These are phyloP conservation scores for Boletus subparvulus DNA, from an alignment of 768 basidiomycete species.

Conservation along the genomic window DNA sequence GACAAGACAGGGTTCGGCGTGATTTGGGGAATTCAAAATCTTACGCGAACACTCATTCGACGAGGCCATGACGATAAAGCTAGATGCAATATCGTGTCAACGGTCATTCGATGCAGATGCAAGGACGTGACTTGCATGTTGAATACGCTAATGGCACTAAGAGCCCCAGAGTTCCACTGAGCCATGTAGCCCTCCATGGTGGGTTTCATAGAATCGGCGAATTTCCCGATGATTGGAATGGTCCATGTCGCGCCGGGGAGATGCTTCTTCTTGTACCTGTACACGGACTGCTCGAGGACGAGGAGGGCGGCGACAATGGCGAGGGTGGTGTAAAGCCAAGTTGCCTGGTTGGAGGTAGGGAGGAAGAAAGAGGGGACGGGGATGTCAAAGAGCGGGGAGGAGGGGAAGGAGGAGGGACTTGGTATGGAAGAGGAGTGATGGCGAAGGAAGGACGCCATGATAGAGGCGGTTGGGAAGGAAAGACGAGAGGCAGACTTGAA, in stretches of 20 bases:
- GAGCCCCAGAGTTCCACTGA: constrained; percentile 88
- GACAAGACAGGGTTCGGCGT: constrained; percentile 94
- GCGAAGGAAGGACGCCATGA: constrained; percentile 36
- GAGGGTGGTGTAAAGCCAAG: constrained; percentile 68
- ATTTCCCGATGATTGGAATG: constrained; percentile 97
- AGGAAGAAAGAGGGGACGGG: constrained; percentile 49
- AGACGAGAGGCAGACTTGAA: neutral
- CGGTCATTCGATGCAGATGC: neutral
- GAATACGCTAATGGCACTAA: constrained; percentile 92
- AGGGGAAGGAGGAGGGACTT: constrained; percentile 48
- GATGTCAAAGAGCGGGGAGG: constrained; percentile 40
- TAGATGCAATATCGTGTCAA: constrained; percentile 35
- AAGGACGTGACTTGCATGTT: constrained; percentile 71
- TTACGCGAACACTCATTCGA: constrained; percentile 92
- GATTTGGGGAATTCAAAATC: constrained; percentile 90
- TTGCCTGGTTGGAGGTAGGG: constrained; percentile 20
- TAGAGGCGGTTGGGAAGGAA: neutral
- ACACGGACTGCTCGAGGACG: constrained; percentile 83
- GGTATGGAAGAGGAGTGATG: constrained; percentile 35
- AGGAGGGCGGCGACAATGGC: constrained; percentile 75
- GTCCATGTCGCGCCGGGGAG: constrained; percentile 91
- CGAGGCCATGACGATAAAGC: constrained; percentile 98
- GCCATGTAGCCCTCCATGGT: constrained; percentile 89
- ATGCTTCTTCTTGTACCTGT: constrained; percentile 84
- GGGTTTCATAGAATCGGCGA: constrained; percentile 88